Evolutionary conservation across 805 yeast genomes (phyloP).

Genomic region (Wickerhamiella azyma): DNA sequence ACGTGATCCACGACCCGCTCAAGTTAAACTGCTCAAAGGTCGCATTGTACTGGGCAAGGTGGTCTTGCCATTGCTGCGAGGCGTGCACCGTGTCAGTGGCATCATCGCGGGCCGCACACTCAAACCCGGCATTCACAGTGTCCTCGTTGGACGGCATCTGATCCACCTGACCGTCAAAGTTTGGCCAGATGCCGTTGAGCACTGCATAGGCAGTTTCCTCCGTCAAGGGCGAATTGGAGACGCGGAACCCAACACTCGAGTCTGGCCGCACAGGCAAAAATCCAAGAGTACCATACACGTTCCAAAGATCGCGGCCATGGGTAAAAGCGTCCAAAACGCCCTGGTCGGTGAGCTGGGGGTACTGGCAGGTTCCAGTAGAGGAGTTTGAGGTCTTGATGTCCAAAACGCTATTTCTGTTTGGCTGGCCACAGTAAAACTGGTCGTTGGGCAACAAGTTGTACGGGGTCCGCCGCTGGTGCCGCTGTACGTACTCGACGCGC

Average conservation of each 20-base stretch:
- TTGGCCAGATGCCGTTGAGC: constrained; percentile 29
- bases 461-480: constrained; percentile 34
- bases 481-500: constrained; percentile 31
- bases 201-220: constrained; percentile 30
- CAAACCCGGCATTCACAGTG: constrained; percentile 28
- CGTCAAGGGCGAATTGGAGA: constrained; percentile 30
- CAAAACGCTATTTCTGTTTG: constrained; percentile 20
- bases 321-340: constrained; percentile 30
- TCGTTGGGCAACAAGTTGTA: constrained; percentile 29
- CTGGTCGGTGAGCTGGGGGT: constrained; percentile 30
- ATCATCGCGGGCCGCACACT: constrained; percentile 26
- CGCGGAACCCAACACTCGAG: constrained; percentile 25
- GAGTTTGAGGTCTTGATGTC: constrained; percentile 18
- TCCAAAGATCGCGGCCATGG: constrained; percentile 30
- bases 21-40: constrained; percentile 23
- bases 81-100: constrained; percentile 20
- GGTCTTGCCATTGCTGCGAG: constrained; percentile 28
- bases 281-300: constrained; percentile 26
- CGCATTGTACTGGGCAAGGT: constrained; percentile 23
- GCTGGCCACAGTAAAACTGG: constrained; percentile 23
- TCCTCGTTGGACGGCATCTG: constrained; percentile 25
- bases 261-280: constrained; percentile 26
- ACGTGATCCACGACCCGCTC: constrained; percentile 17
- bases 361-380: constrained; percentile 26
- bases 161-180: constrained; percentile 19